These are phyloP conservation scores for Blastosporella zonata DNA, from an alignment of 1,284 basidiomycete species.

Conservation along the genomic window DNA sequence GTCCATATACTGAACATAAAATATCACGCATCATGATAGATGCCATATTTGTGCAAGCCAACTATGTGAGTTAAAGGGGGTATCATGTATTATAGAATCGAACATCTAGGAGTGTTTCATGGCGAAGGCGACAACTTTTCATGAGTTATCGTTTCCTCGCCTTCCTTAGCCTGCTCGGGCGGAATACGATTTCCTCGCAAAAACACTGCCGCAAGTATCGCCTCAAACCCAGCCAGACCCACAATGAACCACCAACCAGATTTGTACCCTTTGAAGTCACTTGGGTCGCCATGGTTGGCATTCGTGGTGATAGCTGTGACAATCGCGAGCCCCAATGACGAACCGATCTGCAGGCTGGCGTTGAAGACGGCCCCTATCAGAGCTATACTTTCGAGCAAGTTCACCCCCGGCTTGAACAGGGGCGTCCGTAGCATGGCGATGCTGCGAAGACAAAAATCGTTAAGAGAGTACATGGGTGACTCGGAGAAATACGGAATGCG, in stretches of 20 bases:
- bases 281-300: background rate
- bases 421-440: conserved; percentile 19
- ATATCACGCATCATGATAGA: too few species aligned
- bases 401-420: conserved; percentile 9
- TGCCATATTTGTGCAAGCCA: too few species aligned
- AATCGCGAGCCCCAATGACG: conserved; percentile 16
- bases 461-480: background rate
- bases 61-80: too few species aligned
- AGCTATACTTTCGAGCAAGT: conserved; percentile 13
- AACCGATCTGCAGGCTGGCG: conserved; percentile 17
- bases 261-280: conserved; percentile 14
- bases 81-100: too few species aligned
- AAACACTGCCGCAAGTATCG: conserved; percentile 6
- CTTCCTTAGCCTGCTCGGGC: background rate
- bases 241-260: conserved; percentile 18
- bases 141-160: background rate
- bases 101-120: background rate
- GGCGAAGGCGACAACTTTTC: background rate
- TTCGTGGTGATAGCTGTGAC: conserved; percentile 14
- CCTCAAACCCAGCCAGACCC: conserved; percentile 13
- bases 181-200: background rate
- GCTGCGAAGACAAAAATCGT: background rate
- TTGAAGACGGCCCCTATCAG: conserved; percentile 20
- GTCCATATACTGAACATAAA: too few species aligned
- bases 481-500: background rate